Conservation (phyloP, 164 flowering plant species). For the Aristolochia fimbriata region DNA sequence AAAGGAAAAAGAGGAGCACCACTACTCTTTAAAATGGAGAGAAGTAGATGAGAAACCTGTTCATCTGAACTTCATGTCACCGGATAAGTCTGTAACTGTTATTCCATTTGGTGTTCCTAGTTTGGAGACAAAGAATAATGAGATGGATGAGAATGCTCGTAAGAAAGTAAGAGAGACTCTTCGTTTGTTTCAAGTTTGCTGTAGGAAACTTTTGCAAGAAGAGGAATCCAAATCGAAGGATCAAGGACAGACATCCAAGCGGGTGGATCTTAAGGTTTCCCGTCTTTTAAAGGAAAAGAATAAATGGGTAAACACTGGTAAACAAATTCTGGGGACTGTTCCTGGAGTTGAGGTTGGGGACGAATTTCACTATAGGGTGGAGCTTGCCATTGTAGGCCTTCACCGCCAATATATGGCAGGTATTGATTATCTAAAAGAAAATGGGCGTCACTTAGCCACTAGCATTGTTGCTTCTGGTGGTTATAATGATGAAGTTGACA, state of each 20-base stretch:
- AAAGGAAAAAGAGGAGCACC: no score
- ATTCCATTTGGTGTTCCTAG: slow-evolving; percentile 30
- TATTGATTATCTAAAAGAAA: slow-evolving; percentile 52
- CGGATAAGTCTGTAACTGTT: slow-evolving; percentile 14
- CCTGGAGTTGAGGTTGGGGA: slow-evolving; percentile 95
- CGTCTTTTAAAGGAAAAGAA: slow-evolving; percentile 37
- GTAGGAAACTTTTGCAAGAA: slow-evolving; percentile 56
- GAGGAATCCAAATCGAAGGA: slow-evolving; percentile 44
- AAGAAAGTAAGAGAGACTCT: slow-evolving; percentile 63
- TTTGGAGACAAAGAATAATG: slow-evolving; percentile 10
- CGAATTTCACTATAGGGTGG: slow-evolving; percentile 77
- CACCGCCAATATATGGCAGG: slow-evolving; percentile 65
- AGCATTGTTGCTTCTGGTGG: slow-evolving; percentile 80
- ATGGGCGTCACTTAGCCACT: slow-evolving; percentile 35
- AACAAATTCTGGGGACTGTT: slow-evolving; percentile 50
- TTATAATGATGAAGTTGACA: slow-evolving; percentile 47
- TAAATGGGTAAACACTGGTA: slow-evolving; percentile 40
- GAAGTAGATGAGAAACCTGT: slow-evolving; percentile 14
- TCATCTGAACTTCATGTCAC: slow-evolving; percentile 7
- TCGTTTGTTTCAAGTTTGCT: slow-evolving; percentile 49
- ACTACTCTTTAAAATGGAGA: background rate
- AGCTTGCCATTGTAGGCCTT: slow-evolving; percentile 69
- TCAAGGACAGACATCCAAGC: slow-evolving; percentile 6
- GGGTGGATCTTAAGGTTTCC: slow-evolving; percentile 41
- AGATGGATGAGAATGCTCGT: slow-evolving; percentile 21